Percentiles rank a stretch among this genome's conserved stretches.
phyloP scores from a whole-genome alignment of 2,329 filamentous ascomycete species.

The Ceratocystiopsis sp. region DNA sequence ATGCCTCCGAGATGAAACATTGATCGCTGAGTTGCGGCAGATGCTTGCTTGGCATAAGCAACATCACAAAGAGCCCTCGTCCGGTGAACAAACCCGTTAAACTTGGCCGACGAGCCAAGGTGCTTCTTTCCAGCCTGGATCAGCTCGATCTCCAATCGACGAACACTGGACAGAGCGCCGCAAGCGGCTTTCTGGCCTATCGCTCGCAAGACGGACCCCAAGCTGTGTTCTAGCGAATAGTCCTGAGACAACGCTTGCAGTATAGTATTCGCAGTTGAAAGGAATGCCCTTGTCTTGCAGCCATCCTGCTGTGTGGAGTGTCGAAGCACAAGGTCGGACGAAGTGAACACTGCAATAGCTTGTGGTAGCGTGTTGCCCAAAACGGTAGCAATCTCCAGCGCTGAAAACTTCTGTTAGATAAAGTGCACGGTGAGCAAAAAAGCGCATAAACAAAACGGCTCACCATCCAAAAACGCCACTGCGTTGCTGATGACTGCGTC shows the following conservation, averaged over 20 bases:
- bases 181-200: slow-evolving; percentile 20
- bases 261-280: slow-evolving; percentile 12
- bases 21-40: too few relatives aligned
- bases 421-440: background rate
- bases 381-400: slow-evolving; percentile 29
- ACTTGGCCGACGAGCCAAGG: too few relatives aligned
- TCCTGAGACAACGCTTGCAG: slow-evolving; percentile 19
- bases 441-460: slow-evolving; percentile 6
- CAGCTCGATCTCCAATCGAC: slow-evolving; percentile 33
- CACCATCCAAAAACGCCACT: slow-evolving; percentile 35
- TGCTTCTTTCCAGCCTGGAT: slow-evolving; percentile 28
- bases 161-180: slow-evolving; percentile 23
- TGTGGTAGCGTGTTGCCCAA: slow-evolving; percentile 5
- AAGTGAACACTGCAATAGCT: too few relatives aligned
- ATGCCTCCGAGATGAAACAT: too few relatives aligned
- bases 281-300: too few relatives aligned
- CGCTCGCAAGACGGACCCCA: slow-evolving; percentile 14
- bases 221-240: slow-evolving; percentile 15
- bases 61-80: too few relatives aligned
- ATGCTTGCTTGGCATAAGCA: too few relatives aligned
- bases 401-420: slow-evolving; percentile 14
- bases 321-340: too few relatives aligned
- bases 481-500: slow-evolving; percentile 26
- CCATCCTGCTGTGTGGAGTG: too few relatives aligned
- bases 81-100: too few relatives aligned